Evolutionary conservation across 257 asterid species (phyloP).

Genomic region (Plantago major): DNA sequence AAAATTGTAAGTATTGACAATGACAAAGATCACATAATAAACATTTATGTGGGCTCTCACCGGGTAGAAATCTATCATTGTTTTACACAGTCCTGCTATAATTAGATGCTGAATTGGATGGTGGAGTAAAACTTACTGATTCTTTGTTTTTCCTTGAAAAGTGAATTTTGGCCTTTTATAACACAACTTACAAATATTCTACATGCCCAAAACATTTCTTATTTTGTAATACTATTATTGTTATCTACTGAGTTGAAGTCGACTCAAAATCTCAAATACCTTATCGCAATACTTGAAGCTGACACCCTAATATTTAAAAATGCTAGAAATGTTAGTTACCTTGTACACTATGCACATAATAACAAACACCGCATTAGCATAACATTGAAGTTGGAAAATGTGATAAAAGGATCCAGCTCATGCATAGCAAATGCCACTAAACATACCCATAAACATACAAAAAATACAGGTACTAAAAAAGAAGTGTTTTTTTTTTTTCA

Average conservation of each 20-base stretch:
- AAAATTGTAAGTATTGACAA: background rate
- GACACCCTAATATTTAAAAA: no score
- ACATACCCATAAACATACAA: no score
- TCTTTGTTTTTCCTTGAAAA: background rate
- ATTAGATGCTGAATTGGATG: constrained; percentile 2
- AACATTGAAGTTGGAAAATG: background rate
- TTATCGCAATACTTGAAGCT: no score
- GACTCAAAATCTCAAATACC: no score
- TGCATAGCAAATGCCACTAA: constrained; percentile 16
- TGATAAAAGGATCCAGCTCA: constrained; percentile 23
- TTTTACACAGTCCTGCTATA: background rate
- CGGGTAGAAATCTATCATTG: background rate
- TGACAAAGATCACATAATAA: constrained; percentile 1
- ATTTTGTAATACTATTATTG: no score
- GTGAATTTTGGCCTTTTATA: background rate
- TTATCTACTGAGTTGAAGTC: no score
- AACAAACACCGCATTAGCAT: no score
- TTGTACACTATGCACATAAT: no score
- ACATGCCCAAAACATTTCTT: background rate
- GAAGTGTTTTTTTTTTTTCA: no score
- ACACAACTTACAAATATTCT: background rate
- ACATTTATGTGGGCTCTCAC: background rate
- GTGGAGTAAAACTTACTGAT: background rate
- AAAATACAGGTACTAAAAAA: no score
- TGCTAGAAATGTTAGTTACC: no score